These are phyloP conservation scores for Amauroascus verrucosus DNA, from an alignment of 2,329 filamentous ascomycete genomes.

Conservation along the genomic window DNA sequence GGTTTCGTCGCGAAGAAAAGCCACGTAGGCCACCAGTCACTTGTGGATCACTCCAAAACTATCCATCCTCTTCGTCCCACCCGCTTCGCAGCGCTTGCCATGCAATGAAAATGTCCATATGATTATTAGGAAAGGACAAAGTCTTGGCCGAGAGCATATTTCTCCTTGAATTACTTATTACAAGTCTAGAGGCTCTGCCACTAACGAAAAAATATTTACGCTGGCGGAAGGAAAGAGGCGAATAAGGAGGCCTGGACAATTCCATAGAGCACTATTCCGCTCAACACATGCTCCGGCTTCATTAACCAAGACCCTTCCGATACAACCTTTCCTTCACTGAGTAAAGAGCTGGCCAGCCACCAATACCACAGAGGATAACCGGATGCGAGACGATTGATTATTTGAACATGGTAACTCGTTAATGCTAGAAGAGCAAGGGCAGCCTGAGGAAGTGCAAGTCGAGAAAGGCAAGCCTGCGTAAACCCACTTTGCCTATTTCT, in stretches of 20 bases:
- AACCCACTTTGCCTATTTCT: background rate
- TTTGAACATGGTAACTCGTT: slow-evolving; percentile 83
- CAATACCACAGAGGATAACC: slow-evolving; percentile 86
- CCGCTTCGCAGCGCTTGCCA: no score
- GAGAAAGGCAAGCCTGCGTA: slow-evolving; percentile 30
- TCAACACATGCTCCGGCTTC: slow-evolving; percentile 36
- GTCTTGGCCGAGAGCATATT: no score
- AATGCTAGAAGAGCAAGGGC: slow-evolving; percentile 61
- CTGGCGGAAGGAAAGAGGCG: slow-evolving; percentile 83
- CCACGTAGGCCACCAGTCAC: no score
- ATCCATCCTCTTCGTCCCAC: no score
- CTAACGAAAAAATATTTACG: slow-evolving; percentile 41
- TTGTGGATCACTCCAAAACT: no score
- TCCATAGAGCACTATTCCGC: slow-evolving; percentile 71
- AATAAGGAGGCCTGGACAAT: slow-evolving; percentile 74
- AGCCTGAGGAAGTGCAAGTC: slow-evolving; percentile 62
- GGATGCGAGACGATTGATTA: slow-evolving; percentile 79
- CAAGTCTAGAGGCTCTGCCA: no score
- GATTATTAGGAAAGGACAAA: no score
- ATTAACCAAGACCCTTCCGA: slow-evolving; percentile 9
- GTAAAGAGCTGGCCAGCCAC: slow-evolving; percentile 51
- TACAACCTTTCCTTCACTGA: slow-evolving; percentile 17
- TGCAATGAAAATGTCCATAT: no score
- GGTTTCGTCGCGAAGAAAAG: no score
- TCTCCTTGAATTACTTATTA: no score